Evolutionary conservation across 768 basidiomycete genomes (phyloP).

Genomic region (Lepiota brunneoincarnata): DNA sequence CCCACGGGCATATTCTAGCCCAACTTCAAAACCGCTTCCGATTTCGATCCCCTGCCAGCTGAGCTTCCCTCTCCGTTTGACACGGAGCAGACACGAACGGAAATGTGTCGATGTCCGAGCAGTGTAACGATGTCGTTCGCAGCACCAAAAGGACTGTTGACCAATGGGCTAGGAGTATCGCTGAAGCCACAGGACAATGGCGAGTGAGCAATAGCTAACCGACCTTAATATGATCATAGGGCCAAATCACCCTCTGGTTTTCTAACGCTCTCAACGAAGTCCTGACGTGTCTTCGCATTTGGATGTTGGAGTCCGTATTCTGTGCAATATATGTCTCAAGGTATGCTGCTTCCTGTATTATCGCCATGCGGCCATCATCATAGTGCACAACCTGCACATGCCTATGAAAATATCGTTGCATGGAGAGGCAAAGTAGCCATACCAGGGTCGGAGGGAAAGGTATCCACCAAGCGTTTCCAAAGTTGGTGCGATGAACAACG

Average conservation of each 20-base stretch:
- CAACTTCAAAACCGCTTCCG: conserved; percentile 68
- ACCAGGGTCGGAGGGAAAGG: conserved; percentile 77
- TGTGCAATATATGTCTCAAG: conserved; percentile 59
- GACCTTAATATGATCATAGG: conserved; percentile 58
- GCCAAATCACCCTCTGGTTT: conserved; percentile 58
- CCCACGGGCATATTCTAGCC: conserved; percentile 52
- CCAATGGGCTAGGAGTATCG: conserved; percentile 42
- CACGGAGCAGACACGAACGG: conserved; percentile 43
- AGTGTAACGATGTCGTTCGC: conserved; percentile 43
- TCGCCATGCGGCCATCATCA: conserved; percentile 53
- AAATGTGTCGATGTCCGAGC: conserved; percentile 48
- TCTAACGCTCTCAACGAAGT: conserved; percentile 66
- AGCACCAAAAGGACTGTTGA: conserved; percentile 39
- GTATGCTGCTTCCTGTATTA: conserved; percentile 46
- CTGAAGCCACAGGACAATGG: background rate
- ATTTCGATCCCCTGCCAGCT: conserved; percentile 51
- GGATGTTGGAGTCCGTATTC: conserved; percentile 51
- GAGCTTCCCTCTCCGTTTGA: conserved; percentile 52
- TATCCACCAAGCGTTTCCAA: conserved; percentile 79
- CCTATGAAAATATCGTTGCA: background rate
- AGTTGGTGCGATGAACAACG: conserved; percentile 41
- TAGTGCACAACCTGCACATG: conserved; percentile 59
- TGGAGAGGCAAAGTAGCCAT: conserved; percentile 18
- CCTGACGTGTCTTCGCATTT: conserved; percentile 52
- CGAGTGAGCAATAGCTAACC: conserved; percentile 15